Evolutionary conservation across 2,329 filamentous ascomycete genomes (phyloP), one percentile per base, ranked within the genome.

Genomic region (Fusarium armeniacum): DNA sequence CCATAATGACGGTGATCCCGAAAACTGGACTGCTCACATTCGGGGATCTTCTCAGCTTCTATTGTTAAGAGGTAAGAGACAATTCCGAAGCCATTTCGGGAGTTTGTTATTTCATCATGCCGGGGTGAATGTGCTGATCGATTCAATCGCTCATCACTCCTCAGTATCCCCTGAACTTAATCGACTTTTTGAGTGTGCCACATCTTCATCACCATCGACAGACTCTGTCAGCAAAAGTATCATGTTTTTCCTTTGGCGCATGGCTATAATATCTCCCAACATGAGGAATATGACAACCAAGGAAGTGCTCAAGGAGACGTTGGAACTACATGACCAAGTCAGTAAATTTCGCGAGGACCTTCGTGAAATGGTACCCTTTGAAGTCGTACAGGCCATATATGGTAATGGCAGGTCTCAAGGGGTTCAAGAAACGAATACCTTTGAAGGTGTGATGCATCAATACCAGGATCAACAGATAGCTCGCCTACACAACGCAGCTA

Each of bases 31-130:
- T 28, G 35, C 54, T 10, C 54, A 57, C 3, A 41, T 57, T 13
- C 54, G 16, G 45, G 54, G 54, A 18, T 57, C 54, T 16, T 51
- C 44, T 41, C n/a, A 51, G 6, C 45, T 57, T 20, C 35, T 57
- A 6, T 8, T 33, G 12, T 11, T 51, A 4, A 41, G 54, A 16
- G 35, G 45, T 1, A 28, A 20, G 20, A 20, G 1, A 15, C 54
- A 57, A 11, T 8, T 57, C 2, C 3, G 3, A 18, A 52, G 45
- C 6, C 6, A 10, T 0, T 52, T 57, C 2, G 54, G 54, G 6
- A 5, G 28, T 15, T 4, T 52, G 3, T 16, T 57, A 28, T 57
- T 57, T 2, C 45, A 57, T 7, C 54, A 57, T 22, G 45, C 54
- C 1, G 54, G 54, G 10, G 45, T 57, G 5, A 51, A 57, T 28